phyloP scores from a whole-genome alignment of 2,329 filamentous ascomycete species.

The Pseudocercospora fijiensis region DNA sequence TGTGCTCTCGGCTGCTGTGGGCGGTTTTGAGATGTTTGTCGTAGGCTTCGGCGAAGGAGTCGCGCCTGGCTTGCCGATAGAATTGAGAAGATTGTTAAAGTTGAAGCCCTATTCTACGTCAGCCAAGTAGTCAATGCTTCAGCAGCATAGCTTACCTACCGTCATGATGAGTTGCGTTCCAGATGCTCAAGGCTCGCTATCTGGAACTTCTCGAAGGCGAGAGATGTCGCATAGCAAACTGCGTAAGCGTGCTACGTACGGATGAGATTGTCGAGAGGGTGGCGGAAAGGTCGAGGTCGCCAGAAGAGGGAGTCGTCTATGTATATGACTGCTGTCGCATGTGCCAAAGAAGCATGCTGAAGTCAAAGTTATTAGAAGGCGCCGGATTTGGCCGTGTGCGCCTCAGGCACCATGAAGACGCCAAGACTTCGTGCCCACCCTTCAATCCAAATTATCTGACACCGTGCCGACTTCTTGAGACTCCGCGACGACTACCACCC shows the following conservation, averaged over 20 bases:
- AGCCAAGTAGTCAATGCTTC: not conserved
- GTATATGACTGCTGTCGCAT: not conserved
- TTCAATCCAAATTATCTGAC: not conserved
- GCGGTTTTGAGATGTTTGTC: constrained; percentile 21
- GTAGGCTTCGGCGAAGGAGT: constrained; percentile 24
- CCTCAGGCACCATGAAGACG: not conserved
- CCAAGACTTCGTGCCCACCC: constrained; percentile 11
- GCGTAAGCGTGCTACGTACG: not conserved
- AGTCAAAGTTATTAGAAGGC: not conserved
- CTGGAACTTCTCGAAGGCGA: constrained; percentile 7
- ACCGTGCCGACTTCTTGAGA: not conserved
- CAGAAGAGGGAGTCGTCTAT: not conserved
- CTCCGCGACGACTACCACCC: constrained; percentile 22
- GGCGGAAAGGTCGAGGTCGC: constrained; percentile 4
- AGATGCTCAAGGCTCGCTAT: constrained; percentile 20
- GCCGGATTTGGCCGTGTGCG: not conserved
- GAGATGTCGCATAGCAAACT: constrained; percentile 12
- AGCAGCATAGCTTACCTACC: constrained; percentile 17
- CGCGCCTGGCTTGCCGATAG: constrained; percentile 4
- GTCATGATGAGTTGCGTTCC: constrained; percentile 20
- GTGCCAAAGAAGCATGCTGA: not conserved
- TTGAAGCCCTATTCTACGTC: not conserved
- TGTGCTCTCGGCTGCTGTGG: constrained; percentile 17
- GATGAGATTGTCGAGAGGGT: not conserved
- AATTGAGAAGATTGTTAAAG: not conserved